A percentile compares a stretch with the other conserved stretches of the same genome.
phyloP scores from a whole-genome alignment of 257 asterid species.

The Capsicum chinense region DNA sequence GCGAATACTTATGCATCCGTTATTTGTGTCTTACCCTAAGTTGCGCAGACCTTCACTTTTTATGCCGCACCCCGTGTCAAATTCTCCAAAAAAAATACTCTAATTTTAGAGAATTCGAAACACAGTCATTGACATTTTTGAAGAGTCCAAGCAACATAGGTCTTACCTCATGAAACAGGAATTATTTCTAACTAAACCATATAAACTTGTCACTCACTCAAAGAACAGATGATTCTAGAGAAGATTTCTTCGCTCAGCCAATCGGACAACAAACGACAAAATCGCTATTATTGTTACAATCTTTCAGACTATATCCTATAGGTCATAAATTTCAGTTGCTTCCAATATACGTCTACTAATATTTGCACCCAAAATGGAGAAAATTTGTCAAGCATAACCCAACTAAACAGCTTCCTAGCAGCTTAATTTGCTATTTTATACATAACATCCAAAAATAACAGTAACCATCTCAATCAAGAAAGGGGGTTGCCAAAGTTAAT shows the following conservation, averaged over 20 bases:
- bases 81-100: no score
- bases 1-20: not conserved
- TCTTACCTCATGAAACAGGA: not conserved
- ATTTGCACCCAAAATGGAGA: conserved; percentile 24
- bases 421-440: not conserved
- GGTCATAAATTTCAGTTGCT: not conserved
- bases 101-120: no score
- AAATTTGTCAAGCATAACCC: conserved; percentile 13
- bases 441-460: conserved; percentile 8
- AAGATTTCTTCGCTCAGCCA: not conserved
- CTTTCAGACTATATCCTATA: not conserved
- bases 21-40: not conserved
- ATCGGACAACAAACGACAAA: not conserved
- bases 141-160: no score
- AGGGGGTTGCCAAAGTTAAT: not conserved
- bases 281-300: not conserved
- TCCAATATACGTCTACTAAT: not conserved
- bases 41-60: no score
- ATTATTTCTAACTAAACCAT: not conserved
- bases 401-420: conserved; percentile 5
- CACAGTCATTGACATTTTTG: no score
- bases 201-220: not conserved
- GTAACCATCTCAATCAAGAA: conserved; percentile 13
- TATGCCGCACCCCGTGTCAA: no score
- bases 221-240: not conserved